A percentile compares a stretch with the other conserved stretches of the same genome.
Conservation (phyloP, 257 asterid genomes). For the Mitragyna speciosa region DNA sequence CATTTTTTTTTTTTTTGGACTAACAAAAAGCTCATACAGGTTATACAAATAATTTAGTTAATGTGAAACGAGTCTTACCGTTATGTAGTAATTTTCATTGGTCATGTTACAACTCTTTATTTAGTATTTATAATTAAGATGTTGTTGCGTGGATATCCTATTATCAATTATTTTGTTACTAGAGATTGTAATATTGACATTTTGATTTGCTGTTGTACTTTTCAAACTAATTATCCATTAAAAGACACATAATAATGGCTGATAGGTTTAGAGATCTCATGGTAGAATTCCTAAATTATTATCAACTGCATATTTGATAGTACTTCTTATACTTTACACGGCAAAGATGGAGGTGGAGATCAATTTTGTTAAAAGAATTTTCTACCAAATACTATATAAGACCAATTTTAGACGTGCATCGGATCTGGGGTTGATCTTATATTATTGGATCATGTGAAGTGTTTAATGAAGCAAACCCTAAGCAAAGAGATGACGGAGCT, state of each 20-base stretch:
- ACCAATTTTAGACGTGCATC: neutral
- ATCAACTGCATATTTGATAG: neutral
- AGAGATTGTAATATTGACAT: too few species aligned
- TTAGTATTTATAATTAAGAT: too few species aligned
- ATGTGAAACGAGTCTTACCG: too few species aligned
- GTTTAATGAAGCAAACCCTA: neutral
- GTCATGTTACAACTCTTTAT: too few species aligned
- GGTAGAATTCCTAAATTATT: neutral
- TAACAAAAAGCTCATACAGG: too few species aligned
- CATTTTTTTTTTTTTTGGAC: too few species aligned
- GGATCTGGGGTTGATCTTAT: neutral
- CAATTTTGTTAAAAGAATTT: neutral
- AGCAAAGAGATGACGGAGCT: neutral
- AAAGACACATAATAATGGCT: neutral
- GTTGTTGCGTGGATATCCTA: too few species aligned
- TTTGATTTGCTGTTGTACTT: neutral
- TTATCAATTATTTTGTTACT: too few species aligned
- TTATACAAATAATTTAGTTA: too few species aligned
- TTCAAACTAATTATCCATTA: neutral
- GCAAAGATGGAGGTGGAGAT: neutral
- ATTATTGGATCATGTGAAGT: neutral
- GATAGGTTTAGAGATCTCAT: too few species aligned
- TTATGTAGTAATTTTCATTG: too few species aligned
- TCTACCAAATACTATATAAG: too few species aligned
- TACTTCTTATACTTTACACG: neutral